Percentiles rank a stretch among this genome's conserved stretches.
Conservation (phyloP, 306 rosid genomes). For the Hippophae tibetana region DNA sequence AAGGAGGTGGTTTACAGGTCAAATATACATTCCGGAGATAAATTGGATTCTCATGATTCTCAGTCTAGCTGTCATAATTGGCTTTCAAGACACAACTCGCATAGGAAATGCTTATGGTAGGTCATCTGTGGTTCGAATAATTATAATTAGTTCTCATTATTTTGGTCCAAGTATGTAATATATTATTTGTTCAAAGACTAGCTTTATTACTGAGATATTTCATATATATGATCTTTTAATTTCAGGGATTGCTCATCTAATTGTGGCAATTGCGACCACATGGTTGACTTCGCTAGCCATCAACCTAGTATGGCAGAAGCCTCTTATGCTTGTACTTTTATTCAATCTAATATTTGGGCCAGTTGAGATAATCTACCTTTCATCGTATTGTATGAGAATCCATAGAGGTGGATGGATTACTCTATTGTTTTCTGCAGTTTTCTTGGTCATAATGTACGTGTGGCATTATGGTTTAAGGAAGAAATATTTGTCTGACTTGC, state of each 20-base stretch:
- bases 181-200: neutral
- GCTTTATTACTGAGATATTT: neutral
- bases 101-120: conserved; percentile 71
- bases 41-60: conserved; percentile 76
- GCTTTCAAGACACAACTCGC: conserved; percentile 37
- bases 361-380: conserved; percentile 57
- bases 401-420: conserved; percentile 86
- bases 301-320: conserved; percentile 71
- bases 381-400: conserved; percentile 56
- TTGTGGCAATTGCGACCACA: conserved; percentile 52
- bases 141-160: neutral
- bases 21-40: conserved; percentile 76
- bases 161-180: neutral
- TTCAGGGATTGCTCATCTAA: conserved; percentile 60
- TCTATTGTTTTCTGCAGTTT: conserved; percentile 40
- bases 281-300: conserved; percentile 57
- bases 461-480: conserved; percentile 89
- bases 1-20: conserved; percentile 77
- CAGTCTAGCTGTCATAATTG: conserved; percentile 55
- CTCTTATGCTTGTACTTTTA: conserved; percentile 38
- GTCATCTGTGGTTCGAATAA: conserved; percentile 10
- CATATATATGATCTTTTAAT: conserved; percentile 18
- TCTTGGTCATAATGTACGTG: conserved; percentile 54
- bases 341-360: conserved; percentile 50
- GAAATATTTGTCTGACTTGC: conserved; percentile 67